A percentile compares a stretch with the other conserved stretches of the same genome.
Evolutionary conservation across 371 early-diverging fungal genomes (phyloP).

Genomic region (Mortierella polycephala): DNA sequence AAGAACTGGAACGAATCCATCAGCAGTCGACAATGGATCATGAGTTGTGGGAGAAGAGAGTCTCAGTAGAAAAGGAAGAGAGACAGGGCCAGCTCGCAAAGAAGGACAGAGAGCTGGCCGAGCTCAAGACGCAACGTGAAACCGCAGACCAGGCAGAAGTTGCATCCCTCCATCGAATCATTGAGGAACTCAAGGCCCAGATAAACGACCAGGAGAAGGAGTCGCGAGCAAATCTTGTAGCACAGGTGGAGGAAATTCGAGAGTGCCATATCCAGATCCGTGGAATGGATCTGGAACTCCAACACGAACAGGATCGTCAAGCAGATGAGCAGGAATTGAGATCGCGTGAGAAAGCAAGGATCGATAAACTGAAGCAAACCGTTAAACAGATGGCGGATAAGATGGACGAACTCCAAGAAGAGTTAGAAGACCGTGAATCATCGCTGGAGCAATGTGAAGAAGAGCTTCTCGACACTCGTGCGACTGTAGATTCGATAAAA

Average conservation of each 20-base stretch:
- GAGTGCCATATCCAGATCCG: conserved; percentile 1
- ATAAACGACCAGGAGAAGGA: conserved; percentile 3
- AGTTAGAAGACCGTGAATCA: conserved; percentile 16
- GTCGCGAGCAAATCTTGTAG: neutral
- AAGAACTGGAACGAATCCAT: conserved; percentile 7
- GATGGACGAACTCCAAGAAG: conserved; percentile 5
- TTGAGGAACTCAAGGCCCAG: conserved; percentile 17
- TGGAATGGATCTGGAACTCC: conserved; percentile 16
- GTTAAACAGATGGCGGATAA: conserved; percentile 22
- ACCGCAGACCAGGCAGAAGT: conserved; percentile 6
- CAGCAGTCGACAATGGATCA: conserved; percentile 12
- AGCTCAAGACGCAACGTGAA: neutral
- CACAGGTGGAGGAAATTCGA: conserved; percentile 11
- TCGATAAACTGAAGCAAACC: conserved; percentile 11
- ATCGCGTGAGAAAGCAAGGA: neutral
- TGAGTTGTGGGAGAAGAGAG: conserved; percentile 11
- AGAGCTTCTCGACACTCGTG: conserved; percentile 18
- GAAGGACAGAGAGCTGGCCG: conserved; percentile 11
- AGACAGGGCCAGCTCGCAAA: neutral
- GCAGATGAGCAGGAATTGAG: conserved; percentile 25
- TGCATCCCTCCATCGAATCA: conserved; percentile 7
- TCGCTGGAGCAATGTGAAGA: conserved; percentile 15
- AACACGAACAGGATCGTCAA: conserved; percentile 11
- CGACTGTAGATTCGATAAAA: conserved; percentile 12
- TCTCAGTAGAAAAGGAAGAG: conserved; percentile 9